Evolutionary conservation across 768 basidiomycete genomes (phyloP).

Genomic region (Pulveroboletus sp.): DNA sequence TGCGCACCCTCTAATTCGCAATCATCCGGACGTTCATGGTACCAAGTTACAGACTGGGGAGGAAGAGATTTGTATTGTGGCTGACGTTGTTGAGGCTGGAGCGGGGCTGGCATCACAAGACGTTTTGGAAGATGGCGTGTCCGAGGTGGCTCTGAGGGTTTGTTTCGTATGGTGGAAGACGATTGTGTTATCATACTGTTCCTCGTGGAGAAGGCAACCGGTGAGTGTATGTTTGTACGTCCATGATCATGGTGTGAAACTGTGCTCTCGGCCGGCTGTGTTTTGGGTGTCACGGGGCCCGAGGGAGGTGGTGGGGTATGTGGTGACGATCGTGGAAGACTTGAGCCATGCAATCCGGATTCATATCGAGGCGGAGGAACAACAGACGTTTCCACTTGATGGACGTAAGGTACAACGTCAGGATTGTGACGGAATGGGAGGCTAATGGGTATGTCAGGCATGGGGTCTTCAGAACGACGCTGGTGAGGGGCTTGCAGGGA

Average conservation of each 20-base stretch:
- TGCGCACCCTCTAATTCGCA: background rate
- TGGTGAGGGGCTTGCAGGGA: conserved; percentile 15
- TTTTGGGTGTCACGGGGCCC: background rate
- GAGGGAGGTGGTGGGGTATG: conserved; percentile 3
- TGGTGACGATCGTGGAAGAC: conserved; percentile 9
- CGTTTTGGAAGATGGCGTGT: conserved; percentile 51
- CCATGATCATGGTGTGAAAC: background rate
- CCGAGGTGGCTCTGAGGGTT: conserved; percentile 15
- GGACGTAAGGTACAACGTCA: conserved; percentile 13
- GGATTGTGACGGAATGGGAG: conserved; percentile 7
- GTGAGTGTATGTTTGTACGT: conserved; percentile 9
- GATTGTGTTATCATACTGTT: conserved; percentile 2
- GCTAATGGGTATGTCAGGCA: conserved; percentile 5
- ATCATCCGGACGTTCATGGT: conserved; percentile 8
- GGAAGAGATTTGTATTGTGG: conserved; percentile 15
- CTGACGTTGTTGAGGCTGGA: conserved; percentile 38
- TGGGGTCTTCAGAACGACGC: conserved; percentile 8
- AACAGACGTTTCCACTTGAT: conserved; percentile 11
- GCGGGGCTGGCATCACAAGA: conserved; percentile 71
- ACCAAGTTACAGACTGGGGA: background rate
- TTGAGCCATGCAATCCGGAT: conserved; percentile 7
- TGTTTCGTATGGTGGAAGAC: conserved; percentile 6
- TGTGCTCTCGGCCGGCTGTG: conserved; percentile 1
- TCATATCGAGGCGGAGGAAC: conserved; percentile 24
- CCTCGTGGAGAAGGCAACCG: conserved; percentile 7